Evolutionary conservation across 2,329 filamentous ascomycete genomes (phyloP), one percentile per base, ranked within the genome.

Genomic region (Aureobasidium lini): DNA sequence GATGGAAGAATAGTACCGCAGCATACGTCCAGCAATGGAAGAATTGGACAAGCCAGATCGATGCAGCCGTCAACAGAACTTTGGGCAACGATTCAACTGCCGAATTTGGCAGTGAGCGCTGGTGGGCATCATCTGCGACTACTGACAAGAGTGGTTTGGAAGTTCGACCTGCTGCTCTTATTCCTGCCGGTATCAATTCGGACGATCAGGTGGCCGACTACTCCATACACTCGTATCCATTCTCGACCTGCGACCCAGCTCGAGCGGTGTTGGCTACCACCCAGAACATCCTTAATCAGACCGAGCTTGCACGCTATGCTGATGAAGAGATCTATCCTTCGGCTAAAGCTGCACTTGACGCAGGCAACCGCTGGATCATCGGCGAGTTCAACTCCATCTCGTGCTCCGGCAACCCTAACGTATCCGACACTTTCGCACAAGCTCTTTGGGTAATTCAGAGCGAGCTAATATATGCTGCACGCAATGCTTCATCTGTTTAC

Each of bases 351-450:
- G 66, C 68, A 4, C 62, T 69, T 9, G 66, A 66, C 31, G 61
- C 63, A 7, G 67, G 66, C 18, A 64, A 53, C n/a, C 59, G 61
- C 1, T 69, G 68, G 68, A 64, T 69, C 48, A 69, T 75, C 15
- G 74, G 72, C 39, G 74, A 76, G 61, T 73, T 72, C 65, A 76
- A 75, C 66, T 72, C 69, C 4, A 72, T 76, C 49, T 70, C 73
- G 6, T 76, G 73, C 61, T 69, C 67, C n/a, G 74, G 74, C 7
- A 68, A 68, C 29, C 71, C 72, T 0, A 68, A 69, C 59, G 72
- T 76, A n/a, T 71, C 70, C 2, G 73, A 76, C 61, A 74, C 72
- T 0, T 75, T 75, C 57, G 72, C 71, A 1, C 70, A 75, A 58
- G 73, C 74, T 0, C 65, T 76, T 2, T 75, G 74, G 73, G 69